Conservation (phyloP, 169 alveolate genomes). For the Eimeria falciformis region DNA sequence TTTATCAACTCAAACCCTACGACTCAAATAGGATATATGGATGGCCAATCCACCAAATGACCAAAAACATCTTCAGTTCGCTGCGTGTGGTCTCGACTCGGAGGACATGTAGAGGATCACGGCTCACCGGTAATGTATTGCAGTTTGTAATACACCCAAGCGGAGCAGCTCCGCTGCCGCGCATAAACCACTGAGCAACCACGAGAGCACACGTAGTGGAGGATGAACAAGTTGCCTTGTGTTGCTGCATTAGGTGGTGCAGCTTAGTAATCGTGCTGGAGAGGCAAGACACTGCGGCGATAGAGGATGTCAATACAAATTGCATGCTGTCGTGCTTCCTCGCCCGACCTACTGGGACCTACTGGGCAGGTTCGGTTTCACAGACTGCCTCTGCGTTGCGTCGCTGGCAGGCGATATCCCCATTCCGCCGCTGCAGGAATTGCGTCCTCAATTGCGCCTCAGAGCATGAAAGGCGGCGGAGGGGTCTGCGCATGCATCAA, state of each 20-base stretch:
- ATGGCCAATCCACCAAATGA: background rate
- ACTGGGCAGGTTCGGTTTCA: conserved; percentile 53
- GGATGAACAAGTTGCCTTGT: background rate
- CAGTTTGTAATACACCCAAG: conserved; percentile 51
- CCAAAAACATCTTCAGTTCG: background rate
- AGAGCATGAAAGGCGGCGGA: conserved; percentile 65
- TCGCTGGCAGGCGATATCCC: conserved; percentile 24
- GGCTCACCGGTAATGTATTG: conserved; percentile 59
- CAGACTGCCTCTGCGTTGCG: conserved; percentile 57
- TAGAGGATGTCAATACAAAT: no score
- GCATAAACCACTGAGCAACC: conserved; percentile 50
- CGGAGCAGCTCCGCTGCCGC: conserved; percentile 70
- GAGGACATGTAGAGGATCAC: background rate
- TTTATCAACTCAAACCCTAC: no score
- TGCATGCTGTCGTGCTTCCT: no score
- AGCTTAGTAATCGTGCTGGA: no score
- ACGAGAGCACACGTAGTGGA: background rate
- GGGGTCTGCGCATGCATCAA: conserved; percentile 38
- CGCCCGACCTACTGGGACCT: background rate
- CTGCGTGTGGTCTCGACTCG: background rate
- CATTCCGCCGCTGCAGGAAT: conserved; percentile 54
- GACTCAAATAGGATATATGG: no score
- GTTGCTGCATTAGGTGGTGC: no score
- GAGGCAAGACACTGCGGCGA: no score
- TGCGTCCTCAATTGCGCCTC: conserved; percentile 54